phyloP scores from a whole-genome alignment of 768 basidiomycete species.

The Boletus tylopilopsis region DNA sequence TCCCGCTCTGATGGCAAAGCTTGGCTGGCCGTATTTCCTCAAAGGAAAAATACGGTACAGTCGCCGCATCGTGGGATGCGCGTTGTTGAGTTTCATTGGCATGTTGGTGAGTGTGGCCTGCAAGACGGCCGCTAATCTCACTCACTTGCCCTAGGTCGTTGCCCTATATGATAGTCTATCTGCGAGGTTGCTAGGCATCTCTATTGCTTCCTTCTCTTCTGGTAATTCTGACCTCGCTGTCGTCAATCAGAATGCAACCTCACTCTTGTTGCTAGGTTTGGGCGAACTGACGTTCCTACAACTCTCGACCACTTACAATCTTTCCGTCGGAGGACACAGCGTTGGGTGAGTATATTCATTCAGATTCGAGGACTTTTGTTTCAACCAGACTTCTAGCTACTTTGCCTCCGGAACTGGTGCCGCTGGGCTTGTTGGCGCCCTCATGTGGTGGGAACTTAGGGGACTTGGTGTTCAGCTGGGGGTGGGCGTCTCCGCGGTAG shows the following conservation, averaged over 20 bases:
- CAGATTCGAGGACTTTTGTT: neutral
- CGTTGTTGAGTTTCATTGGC: slow-evolving; percentile 68
- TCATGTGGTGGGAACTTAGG: slow-evolving; percentile 92
- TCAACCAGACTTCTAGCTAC: slow-evolving; percentile 47
- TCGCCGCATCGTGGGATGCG: slow-evolving; percentile 71
- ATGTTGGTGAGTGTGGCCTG: slow-evolving; percentile 67
- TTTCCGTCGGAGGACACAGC: slow-evolving; percentile 69
- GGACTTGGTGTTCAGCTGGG: slow-evolving; percentile 79
- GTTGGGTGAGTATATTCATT: slow-evolving; percentile 56
- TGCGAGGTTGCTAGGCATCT: slow-evolving; percentile 77
- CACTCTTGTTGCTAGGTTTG: slow-evolving; percentile 50
- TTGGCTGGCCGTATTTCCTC: slow-evolving; percentile 89
- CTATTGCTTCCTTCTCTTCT: slow-evolving; percentile 81
- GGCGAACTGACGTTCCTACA: slow-evolving; percentile 96
- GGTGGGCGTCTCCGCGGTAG: slow-evolving; percentile 77
- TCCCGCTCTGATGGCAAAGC: slow-evolving; percentile 80
- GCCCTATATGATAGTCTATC: slow-evolving; percentile 62
- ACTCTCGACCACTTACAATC: slow-evolving; percentile 78
- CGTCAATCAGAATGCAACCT: neutral
- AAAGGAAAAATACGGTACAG: slow-evolving; percentile 83
- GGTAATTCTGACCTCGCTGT: slow-evolving; percentile 40
- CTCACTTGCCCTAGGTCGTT: slow-evolving; percentile 54
- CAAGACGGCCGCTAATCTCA: neutral
- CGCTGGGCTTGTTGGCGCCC: slow-evolving; percentile 89
- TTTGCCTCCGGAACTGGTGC: slow-evolving; percentile 95